Evolutionary conservation across 768 basidiomycete genomes (phyloP).

Genomic region (Coprinellus micaceus): DNA sequence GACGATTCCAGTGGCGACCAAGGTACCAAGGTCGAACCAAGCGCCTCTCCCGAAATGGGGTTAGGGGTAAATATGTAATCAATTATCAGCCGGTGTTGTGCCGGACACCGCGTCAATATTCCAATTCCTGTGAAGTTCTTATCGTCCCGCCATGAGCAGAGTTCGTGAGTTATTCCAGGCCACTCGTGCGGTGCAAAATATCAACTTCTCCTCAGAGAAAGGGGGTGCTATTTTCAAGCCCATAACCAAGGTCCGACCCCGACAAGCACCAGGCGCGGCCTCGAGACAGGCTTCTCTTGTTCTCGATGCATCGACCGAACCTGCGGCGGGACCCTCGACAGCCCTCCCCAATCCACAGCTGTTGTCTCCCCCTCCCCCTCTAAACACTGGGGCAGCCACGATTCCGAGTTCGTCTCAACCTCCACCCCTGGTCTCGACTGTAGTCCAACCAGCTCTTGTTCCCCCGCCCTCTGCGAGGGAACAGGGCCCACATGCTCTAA

Average conservation of each 20-base stretch:
- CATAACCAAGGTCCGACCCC: constrained; percentile 53
- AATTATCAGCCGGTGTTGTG: too few species aligned
- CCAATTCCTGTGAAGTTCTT: too few species aligned
- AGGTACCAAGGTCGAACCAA: too few species aligned
- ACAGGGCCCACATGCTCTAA: not conserved
- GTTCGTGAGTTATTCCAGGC: constrained; percentile 54
- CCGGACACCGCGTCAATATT: too few species aligned
- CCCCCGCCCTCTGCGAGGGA: not conserved
- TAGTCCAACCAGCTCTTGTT: too few species aligned
- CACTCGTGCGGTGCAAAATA: constrained; percentile 7
- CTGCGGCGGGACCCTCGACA: not conserved
- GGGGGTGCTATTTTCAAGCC: constrained; percentile 68
- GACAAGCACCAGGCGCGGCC: constrained; percentile 23
- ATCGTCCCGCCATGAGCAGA: constrained; percentile 39
- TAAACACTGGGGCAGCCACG: not conserved
- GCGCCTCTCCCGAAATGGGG: too few species aligned
- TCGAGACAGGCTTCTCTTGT: constrained; percentile 28
- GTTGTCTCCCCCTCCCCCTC: too few species aligned
- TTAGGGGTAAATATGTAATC: too few species aligned
- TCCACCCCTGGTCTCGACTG: not conserved
- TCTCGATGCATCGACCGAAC: constrained; percentile 12
- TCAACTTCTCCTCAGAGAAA: constrained; percentile 48
- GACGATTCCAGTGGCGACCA: too few species aligned
- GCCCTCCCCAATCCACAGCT: not conserved
- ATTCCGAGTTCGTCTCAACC: not conserved